These are phyloP conservation scores for Conticribra weissflogii DNA, from an alignment of 108 stramenopile species.

Conservation along the genomic window DNA sequence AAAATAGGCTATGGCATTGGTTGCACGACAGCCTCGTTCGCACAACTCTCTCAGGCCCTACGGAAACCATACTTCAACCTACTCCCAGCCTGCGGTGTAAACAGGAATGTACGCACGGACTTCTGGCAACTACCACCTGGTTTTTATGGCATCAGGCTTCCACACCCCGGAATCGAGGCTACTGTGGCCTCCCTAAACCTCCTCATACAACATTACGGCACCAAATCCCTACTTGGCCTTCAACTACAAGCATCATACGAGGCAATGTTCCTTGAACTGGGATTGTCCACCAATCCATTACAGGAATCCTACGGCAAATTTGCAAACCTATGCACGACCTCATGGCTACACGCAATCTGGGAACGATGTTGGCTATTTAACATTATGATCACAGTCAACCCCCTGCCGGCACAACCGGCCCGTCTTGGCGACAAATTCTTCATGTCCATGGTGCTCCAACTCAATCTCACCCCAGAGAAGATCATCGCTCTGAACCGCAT, in stretches of 20 bases:
- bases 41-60: not conserved
- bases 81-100: constrained; percentile 1
- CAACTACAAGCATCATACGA: constrained; percentile 3
- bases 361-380: too few species aligned
- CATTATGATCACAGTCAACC: too few species aligned
- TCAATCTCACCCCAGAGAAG: too few species aligned
- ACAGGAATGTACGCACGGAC: not conserved
- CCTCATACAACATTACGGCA: constrained; percentile 20
- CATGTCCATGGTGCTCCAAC: too few species aligned
- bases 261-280: constrained; percentile 1
- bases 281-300: constrained; percentile 11
- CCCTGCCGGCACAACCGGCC: too few species aligned
- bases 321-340: too few species aligned
- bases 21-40: not conserved
- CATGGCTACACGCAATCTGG: too few species aligned
- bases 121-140: constrained; percentile 3
- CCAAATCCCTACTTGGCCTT: not conserved
- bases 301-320: too few species aligned
- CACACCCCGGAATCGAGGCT: constrained; percentile 14
- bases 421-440: too few species aligned
- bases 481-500: too few species aligned
- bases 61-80: not conserved
- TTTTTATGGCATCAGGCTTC: constrained; percentile 15
- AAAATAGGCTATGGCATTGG: too few species aligned
- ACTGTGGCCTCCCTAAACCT: not conserved